Evolutionary conservation across 257 asterid genomes (phyloP).

Genomic region (Solanum bulbocastanum): DNA sequence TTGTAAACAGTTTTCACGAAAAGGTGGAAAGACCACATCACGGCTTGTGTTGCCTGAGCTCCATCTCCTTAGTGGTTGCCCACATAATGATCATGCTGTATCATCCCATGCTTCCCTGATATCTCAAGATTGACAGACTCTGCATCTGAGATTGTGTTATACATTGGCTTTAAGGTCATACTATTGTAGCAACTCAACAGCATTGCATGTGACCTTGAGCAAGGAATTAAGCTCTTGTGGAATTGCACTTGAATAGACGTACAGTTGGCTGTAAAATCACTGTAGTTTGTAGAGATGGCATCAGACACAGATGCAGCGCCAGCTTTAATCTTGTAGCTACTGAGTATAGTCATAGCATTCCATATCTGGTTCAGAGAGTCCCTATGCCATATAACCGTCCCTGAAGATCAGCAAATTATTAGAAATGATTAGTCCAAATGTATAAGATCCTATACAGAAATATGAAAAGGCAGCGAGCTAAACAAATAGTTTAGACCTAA

Average conservation of each 20-base stretch:
- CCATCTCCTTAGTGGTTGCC: not conserved
- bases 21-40: not conserved
- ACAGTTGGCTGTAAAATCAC: not conserved
- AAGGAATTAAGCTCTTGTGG: not conserved
- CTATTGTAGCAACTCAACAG: not conserved
- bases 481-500: not conserved
- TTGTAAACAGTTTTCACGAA: not conserved
- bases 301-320: not conserved
- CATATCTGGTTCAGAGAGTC: not conserved
- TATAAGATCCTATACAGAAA: not conserved
- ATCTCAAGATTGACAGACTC: not conserved
- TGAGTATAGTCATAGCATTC: not conserved
- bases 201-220: not conserved
- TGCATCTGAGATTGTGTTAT: not conserved
- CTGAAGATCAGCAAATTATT: not conserved
- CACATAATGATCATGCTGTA: not conserved
- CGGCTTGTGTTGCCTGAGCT: not conserved
- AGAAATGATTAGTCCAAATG: not conserved
- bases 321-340: not conserved
- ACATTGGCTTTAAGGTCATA: not conserved
- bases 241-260: not conserved
- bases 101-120: not conserved
- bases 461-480: not conserved
- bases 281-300: not conserved
- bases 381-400: not conserved